Conservation (phyloP, 371 early-diverging fungal species). For the Mucor velutinosus region DNA sequence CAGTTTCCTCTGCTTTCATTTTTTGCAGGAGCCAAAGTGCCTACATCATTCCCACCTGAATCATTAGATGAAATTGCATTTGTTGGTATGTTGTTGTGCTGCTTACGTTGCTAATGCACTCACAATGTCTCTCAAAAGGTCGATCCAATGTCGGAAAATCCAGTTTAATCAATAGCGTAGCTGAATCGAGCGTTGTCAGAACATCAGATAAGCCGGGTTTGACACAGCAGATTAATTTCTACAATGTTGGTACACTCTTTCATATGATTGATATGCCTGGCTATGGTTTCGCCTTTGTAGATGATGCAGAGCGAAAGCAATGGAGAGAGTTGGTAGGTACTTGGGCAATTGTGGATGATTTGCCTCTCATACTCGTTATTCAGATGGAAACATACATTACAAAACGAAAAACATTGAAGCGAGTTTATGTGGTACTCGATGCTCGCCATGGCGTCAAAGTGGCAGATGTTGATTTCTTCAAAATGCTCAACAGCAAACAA, state of each 20-base stretch:
- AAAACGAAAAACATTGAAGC: slow-evolving; percentile 59
- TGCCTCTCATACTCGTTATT: background rate
- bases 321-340: slow-evolving; percentile 69
- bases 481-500: slow-evolving; percentile 55
- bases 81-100: slow-evolving; percentile 46
- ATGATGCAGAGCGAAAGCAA: slow-evolving; percentile 56
- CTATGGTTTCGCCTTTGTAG: slow-evolving; percentile 84
- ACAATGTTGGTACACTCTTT: slow-evolving; percentile 63
- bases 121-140: slow-evolving; percentile 30
- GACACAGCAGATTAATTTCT: slow-evolving; percentile 84
- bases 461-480: slow-evolving; percentile 62
- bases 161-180: slow-evolving; percentile 69
- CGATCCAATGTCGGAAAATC: slow-evolving; percentile 85
- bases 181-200: slow-evolving; percentile 63
- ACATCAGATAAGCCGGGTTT: slow-evolving; percentile 78
- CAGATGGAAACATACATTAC: slow-evolving; percentile 75
- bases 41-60: slow-evolving; percentile 63
- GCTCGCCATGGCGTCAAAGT: slow-evolving; percentile 79
- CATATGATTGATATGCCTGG: slow-evolving; percentile 87
- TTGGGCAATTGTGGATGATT: background rate
- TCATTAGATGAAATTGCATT: slow-evolving; percentile 68
- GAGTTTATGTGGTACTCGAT: slow-evolving; percentile 77
- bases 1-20: slow-evolving; percentile 64
- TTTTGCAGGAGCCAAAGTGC: slow-evolving; percentile 71
- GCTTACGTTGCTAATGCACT: background rate